Base-by-base conservation (phyloP, 2,329 filamentous ascomycete species). In the Colletotrichum navitas region DNA sequence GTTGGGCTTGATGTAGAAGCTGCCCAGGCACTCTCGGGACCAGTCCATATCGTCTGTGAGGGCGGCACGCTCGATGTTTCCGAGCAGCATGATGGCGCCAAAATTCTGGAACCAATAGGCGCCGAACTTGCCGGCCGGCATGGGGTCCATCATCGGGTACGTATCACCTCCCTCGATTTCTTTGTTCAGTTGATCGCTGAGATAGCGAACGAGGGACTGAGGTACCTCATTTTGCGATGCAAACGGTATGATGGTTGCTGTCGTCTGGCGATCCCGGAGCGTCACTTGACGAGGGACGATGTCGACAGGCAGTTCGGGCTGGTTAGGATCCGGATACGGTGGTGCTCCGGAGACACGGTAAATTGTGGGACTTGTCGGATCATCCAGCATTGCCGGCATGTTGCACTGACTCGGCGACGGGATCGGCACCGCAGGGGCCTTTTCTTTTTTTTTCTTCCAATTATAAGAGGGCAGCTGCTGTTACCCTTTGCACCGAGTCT, bases 1-100 rank as follows among this genome's bases (percentile, higher is more conserved):
- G 81, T 97, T 97, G 59, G 94, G 94, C 83, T 96, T 95, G 86
- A 97, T 93, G 83, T 96, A 97, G 83, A 97, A 97, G 83, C 93
- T 97, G 68, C 94, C 94, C 54, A 97, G 84, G 77, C 94, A 97
- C 77, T 92, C 87, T 78, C 91, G 91, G 74, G 90, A 88, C 94
- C 94, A 97, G 81, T 95, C 93, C 74, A 86, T 85, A 81, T 86
- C 81, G 82, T 90, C 82, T 76, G 86, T 77, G 71, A 88, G 81
- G 68, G 91, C 90, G 66, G 89, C 87, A 34, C 88, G 83, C 63
- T 89, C 88, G 68, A 95, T 90, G 76, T 92, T 90, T 68, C 94
- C 94, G 52, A 96, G 85, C 29, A 97, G 85, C 93, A 97, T 96
- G 79, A 97, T 90, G 60, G 93, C 94, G 58, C 90, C 94, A 78